Evolutionary conservation across 352 stramenopile species (phyloP).

Genomic region (Pythium sp.): DNA sequence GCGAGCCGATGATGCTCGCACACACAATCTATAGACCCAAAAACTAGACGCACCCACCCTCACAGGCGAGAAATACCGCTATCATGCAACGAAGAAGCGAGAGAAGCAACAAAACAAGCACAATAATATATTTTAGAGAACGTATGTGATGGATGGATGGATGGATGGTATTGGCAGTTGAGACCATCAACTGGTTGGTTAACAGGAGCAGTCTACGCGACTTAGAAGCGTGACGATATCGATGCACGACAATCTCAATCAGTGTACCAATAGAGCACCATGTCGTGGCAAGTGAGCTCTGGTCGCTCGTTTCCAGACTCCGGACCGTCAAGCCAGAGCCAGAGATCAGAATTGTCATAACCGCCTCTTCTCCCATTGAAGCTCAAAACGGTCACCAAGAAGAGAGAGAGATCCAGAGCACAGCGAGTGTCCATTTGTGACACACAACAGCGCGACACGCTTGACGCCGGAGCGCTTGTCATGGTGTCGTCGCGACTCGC

Average conservation of each 20-base stretch:
- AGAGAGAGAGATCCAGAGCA: not conserved
- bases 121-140: constrained; percentile 2
- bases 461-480: not conserved
- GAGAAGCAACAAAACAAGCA: not conserved
- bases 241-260: too few species aligned
- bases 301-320: not conserved
- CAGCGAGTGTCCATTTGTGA: not conserved
- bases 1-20: constrained; percentile 3
- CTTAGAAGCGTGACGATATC: too few species aligned
- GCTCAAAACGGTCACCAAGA: not conserved
- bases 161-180: not conserved
- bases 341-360: not conserved
- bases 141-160: not conserved
- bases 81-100: not conserved
- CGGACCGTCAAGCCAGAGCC: not conserved
- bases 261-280: not conserved
- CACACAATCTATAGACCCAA: not conserved
- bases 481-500: constrained; percentile 4
- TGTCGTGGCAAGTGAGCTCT: not conserved
- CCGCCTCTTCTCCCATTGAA: not conserved
- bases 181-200: not conserved
- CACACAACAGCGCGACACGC: not conserved
- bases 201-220: not conserved
- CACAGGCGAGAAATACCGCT: not conserved
- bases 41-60: not conserved